These are phyloP conservation scores for Leucosporidium yakuticum DNA, from an alignment of 768 basidiomycete species.

Conservation along the genomic window DNA sequence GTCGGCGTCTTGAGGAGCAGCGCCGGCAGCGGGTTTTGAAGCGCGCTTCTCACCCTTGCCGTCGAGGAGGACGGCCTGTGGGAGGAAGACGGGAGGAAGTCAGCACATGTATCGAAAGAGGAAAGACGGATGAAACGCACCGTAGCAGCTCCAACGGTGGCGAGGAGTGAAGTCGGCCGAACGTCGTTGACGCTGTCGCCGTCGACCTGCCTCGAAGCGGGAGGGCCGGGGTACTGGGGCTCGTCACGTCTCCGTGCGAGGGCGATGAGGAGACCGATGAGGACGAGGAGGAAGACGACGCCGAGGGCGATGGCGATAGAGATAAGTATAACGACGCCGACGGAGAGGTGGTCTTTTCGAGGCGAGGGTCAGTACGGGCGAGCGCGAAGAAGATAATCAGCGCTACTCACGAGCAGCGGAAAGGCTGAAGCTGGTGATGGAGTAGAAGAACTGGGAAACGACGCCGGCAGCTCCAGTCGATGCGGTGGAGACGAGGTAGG, in stretches of 20 bases:
- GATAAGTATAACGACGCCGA: slow-evolving; percentile 89
- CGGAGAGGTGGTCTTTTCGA: slow-evolving; percentile 69
- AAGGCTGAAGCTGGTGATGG: slow-evolving; percentile 71
- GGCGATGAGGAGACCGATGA: slow-evolving; percentile 82
- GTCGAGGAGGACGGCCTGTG: slow-evolving; percentile 28
- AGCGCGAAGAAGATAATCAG: slow-evolving; percentile 24
- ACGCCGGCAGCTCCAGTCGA: slow-evolving; percentile 62
- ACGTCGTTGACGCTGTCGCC: slow-evolving; percentile 6
- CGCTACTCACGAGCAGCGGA: slow-evolving; percentile 43
- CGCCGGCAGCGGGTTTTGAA: not conserved
- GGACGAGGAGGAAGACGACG: slow-evolving; percentile 76
- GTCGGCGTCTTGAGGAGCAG: not conserved
- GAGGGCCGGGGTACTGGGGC: slow-evolving; percentile 28
- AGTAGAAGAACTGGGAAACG: slow-evolving; percentile 74
- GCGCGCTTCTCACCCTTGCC: slow-evolving; percentile 26
- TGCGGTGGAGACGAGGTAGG: slow-evolving; percentile 68
- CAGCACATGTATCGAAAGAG: not conserved
- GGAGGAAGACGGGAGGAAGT: not conserved
- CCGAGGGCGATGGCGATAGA: slow-evolving; percentile 96
- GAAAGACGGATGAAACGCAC: not conserved
- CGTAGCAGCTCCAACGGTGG: slow-evolving; percentile 57
- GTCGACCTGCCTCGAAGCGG: not conserved
- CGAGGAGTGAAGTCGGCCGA: slow-evolving; percentile 77
- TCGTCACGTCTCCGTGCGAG: slow-evolving; percentile 77
- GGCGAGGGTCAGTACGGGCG: not conserved